Base-by-base conservation (phyloP, 495 filamentous ascomycete species). In the Oidiodendron maius region DNA sequence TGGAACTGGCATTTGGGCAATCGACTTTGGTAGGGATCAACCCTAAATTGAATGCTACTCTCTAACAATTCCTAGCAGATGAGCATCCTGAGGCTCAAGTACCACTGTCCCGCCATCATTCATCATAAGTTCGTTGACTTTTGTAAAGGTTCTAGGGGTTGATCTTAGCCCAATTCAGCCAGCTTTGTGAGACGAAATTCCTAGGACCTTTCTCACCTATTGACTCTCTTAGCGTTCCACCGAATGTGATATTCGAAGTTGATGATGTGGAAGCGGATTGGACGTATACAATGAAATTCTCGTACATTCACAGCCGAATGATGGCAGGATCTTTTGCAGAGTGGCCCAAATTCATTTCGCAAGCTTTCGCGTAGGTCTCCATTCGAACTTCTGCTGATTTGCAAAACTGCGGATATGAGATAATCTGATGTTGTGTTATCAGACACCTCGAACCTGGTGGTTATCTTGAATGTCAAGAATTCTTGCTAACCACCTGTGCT, bases 111-210 rank as follows among this genome's bases (percentile, higher is more conserved):
- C n/a, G n/a, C n/a, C n/a, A n/a, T n/a, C n/a, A n/a, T n/a, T n/a
- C n/a, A n/a, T n/a, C n/a, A n/a, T n/a, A n/a, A n/a, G n/a, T n/a
- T n/a, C n/a, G n/a, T n/a, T n/a, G 73, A 2, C 81, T 86, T 50
- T 49, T 70, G 8, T 79, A 75, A 73, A 73, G 20, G 65, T 87
- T 11, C 61, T 83, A 13, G 85, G 84, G 13, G 74, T 84, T 22
- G 85, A 89, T 56, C 66, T 88, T 26, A 81, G 77, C 17, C 74
- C 78, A 1, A 82, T 82, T 41, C 80, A 83, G 55, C 80, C 80
- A 0, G 59, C 64, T 25, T 78, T n/a, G n/a, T n/a, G n/a, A n/a
- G n/a, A n/a, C n/a, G n/a, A n/a, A n/a, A n/a, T n/a, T n/a, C n/a
- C n/a, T n/a, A n/a, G n/a, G n/a, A n/a, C n/a, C n/a, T n/a, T n/a